Evolutionary conservation across 768 basidiomycete genomes (phyloP).

Genomic region (Leccinum boreale): DNA sequence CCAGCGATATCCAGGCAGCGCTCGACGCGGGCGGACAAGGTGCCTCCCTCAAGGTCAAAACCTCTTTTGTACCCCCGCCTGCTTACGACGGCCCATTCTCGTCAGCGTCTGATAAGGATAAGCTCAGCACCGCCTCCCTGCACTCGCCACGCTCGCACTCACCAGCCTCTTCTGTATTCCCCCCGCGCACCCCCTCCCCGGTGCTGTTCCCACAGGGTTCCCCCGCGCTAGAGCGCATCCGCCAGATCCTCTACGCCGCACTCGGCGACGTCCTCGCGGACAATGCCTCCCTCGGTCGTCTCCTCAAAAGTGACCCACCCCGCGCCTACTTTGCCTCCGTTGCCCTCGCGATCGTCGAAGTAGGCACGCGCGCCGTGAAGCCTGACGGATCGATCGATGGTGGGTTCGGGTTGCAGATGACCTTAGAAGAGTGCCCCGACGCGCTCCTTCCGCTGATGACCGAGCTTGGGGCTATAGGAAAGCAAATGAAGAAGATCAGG

Average conservation of each 20-base stretch:
- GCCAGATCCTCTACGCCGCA: conserved; percentile 83
- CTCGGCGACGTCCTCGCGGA: conserved; percentile 66
- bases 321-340: conserved; percentile 81
- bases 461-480: conserved; percentile 57
- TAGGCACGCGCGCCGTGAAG: conserved; percentile 51
- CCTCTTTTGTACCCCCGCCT: conserved; percentile 72
- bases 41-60: conserved; percentile 39
- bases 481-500: conserved; percentile 44
- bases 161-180: conserved; percentile 30
- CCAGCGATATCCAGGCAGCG: conserved; percentile 71
- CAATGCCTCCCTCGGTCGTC: conserved; percentile 47
- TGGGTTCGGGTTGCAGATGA: conserved; percentile 53
- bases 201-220: conserved; percentile 38
- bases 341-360: conserved; percentile 67
- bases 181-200: conserved; percentile 44
- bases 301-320: conserved; percentile 60
- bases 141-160: not conserved
- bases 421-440: conserved; percentile 57
- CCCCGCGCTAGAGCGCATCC: conserved; percentile 71
- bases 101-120: conserved; percentile 3
- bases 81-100: conserved; percentile 43
- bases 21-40: conserved; percentile 56
- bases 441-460: conserved; percentile 67
- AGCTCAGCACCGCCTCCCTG: not conserved
- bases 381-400: conserved; percentile 45